These are phyloP conservation scores for Blastocystis sp. DNA, from an alignment of 352 stramenopile genomes.

Conservation along the genomic window DNA sequence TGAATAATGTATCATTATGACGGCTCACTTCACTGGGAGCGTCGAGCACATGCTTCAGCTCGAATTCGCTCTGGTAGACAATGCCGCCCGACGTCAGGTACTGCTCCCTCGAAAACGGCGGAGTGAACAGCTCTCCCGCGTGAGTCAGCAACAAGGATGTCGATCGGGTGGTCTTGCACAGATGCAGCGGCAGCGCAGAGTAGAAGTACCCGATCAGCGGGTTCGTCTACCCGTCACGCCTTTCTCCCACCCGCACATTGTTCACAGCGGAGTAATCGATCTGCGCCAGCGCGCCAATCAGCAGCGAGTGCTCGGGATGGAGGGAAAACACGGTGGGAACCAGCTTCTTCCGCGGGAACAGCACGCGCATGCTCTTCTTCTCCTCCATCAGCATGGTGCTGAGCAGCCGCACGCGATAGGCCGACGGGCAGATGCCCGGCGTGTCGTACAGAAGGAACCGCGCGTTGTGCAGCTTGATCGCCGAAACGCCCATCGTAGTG, in stretches of 20 bases:
- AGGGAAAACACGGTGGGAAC: conserved; percentile 39
- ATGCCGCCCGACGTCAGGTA: conserved; percentile 30
- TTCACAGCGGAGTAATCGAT: conserved; percentile 11
- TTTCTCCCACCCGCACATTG: not conserved
- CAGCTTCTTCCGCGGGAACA: conserved; percentile 10
- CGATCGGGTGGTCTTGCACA: not conserved
- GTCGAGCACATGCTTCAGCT: conserved; percentile 8
- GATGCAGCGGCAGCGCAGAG: conserved; percentile 6
- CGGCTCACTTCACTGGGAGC: not conserved
- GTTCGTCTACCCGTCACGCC: conserved; percentile 1
- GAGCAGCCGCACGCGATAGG: conserved; percentile 19
- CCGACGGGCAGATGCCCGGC: conserved; percentile 14
- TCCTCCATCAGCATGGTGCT: not conserved
- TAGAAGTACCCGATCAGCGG: conserved; percentile 20
- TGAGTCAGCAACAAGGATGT: not conserved
- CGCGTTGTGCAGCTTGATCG: not conserved
- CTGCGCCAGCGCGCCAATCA: not conserved
- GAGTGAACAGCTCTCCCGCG: conserved; percentile 19
- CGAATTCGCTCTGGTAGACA: conserved; percentile 26
- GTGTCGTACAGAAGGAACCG: conserved; percentile 33
- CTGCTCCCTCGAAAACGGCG: conserved; percentile 3
- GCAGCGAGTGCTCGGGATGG: conserved; percentile 2
- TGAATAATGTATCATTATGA: no score
- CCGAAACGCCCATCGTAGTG: conserved; percentile 14
- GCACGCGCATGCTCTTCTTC: not conserved